These are phyloP conservation scores for Colletotrichum cordylinicola DNA, from an alignment of 2,329 filamentous ascomycete species.

Conservation along the genomic window DNA sequence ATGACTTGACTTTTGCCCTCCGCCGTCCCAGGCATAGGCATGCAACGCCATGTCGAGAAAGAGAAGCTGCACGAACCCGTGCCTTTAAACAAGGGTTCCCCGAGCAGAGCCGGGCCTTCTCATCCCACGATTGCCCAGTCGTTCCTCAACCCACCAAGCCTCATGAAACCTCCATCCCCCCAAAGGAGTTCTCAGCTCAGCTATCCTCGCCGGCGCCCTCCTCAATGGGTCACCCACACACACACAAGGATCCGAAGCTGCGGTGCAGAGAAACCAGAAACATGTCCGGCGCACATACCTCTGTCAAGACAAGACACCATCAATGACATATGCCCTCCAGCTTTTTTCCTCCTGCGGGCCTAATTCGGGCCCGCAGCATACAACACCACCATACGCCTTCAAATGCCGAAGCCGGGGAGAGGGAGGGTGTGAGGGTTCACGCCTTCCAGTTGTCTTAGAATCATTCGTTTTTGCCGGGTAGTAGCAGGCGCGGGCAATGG, in stretches of 20 bases:
- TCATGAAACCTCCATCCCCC: not conserved
- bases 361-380: not conserved
- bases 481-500: not conserved
- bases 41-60: not conserved
- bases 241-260: not conserved
- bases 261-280: not conserved
- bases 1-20: not conserved
- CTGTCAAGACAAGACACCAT: not conserved
- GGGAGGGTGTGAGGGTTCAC: not conserved
- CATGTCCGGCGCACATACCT: not conserved
- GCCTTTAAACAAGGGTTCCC: not conserved
- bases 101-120: not conserved
- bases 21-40: not conserved
- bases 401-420: not conserved
- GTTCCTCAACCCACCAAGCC: not conserved
- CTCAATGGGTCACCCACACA: not conserved
- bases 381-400: not conserved
- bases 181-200: not conserved
- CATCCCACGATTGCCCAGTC: not conserved
- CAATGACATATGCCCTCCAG: not conserved
- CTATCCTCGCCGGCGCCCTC: not conserved
- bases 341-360: not conserved
- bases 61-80: not conserved
- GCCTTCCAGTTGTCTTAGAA: not conserved
- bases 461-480: slow-evolving; percentile 2